Evolutionary conservation across 108 stramenopile species (phyloP), one percentile per base, ranked within the genome.

Genomic region (Fragilariopsis cylindrus): DNA sequence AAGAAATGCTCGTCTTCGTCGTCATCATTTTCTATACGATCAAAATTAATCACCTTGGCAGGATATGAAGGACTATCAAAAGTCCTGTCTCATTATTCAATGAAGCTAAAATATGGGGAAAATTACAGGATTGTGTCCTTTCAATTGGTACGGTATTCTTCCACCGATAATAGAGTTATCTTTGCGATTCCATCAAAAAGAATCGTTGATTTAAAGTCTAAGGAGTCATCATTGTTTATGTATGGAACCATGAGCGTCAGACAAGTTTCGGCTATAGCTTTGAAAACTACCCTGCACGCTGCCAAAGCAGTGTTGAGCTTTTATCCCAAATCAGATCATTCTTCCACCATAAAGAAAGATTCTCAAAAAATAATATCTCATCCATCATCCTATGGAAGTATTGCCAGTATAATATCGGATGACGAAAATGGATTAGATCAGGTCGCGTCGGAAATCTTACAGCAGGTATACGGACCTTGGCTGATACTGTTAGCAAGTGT

Each of bases 241-340:
- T 5, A 19, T 47, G 65, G 65, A 48, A 68, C 52, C 56, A 58
- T 72, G 72, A 67, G 62, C 12, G 19, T 76, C 1, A 44, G 76
- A 19, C 76, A 76, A 62, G 58, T 76, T 4, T 66, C 49, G 5
- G 58, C 69, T 13, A 76, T 76, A n/a, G 68, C 68, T 5, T 53
- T 76, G 4, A 69, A 76, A 46, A 44, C 69, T 42, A 58, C 55
- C 30, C 55, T 30, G 12, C 46, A 40, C 16, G 45, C 44, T 13
- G 69, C 58, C 39, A 65, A 45, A 41, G 44, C 63, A 9, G 15
- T 53, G 12, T 53, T 12, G 15, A 53, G 15, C n/a, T 53, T 15
- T 53, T 53, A n/a, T 53, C 52, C n/a, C 52, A 12, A 15, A 15
- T 53, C 52, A 53, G 52, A 53, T 15, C 15, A 65, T 65, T 13